Conservation (phyloP, 805 yeast genomes). For the Monosporozyma servazzii region DNA sequence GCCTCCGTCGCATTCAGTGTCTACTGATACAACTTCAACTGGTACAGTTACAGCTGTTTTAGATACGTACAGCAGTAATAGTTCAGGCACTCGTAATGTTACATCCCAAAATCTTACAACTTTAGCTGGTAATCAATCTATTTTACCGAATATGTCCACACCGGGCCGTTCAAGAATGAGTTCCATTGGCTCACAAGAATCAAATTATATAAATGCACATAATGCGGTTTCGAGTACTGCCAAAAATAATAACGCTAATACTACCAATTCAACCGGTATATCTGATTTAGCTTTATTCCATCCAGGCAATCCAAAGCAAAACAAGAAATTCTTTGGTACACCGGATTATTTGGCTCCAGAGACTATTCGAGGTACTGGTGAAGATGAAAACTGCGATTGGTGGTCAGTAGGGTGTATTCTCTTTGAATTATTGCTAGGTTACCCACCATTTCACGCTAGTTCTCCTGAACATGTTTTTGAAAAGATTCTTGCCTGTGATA, state of each 20-base stretch:
- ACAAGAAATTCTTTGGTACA: conserved; percentile 80
- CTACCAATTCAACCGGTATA: conserved; percentile 1
- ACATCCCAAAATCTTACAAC: not conserved
- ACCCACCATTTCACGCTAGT: conserved; percentile 85
- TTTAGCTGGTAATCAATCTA: not conserved
- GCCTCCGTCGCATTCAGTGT: conserved; percentile 4
- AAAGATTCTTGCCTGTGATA: conserved; percentile 62
- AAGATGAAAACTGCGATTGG: conserved; percentile 67
- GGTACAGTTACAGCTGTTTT: not conserved
- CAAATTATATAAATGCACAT: not conserved
- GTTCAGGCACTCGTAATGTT: not conserved
- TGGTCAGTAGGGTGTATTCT: conserved; percentile 97
- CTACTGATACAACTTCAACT: not conserved
- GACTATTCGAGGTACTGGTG: conserved; percentile 76
- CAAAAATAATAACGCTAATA: not conserved
- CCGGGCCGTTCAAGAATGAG: conserved; percentile 1
- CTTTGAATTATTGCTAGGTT: conserved; percentile 86
- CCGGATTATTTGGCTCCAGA: conserved; percentile 98
- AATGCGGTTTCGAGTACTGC: not conserved
- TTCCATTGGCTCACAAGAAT: not conserved
- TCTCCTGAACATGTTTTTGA: conserved; percentile 75
- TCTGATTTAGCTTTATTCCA: conserved; percentile 60
- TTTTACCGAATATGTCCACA: conserved; percentile 1
- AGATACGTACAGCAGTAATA: not conserved
- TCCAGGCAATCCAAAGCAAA: conserved; percentile 48